Base-by-base conservation (phyloP, 116 monocot species). In the Papilionanthe hybrid region DNA sequence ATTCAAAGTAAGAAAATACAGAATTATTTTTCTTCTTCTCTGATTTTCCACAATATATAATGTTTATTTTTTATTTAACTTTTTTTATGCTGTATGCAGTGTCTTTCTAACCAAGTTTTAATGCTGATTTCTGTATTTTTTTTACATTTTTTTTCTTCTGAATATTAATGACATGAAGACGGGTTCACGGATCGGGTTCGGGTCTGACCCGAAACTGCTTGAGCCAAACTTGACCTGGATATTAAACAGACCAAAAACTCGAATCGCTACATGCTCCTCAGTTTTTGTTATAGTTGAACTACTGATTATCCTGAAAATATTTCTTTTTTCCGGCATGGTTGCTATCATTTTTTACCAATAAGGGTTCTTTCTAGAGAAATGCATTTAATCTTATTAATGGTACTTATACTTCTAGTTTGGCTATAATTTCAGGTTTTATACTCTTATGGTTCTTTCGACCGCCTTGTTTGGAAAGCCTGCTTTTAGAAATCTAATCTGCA, bases 401-500 rank as follows among this genome's bases (percentile, higher is more conserved):
- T 76, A 12, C 58, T 78, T 42, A 60, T 78, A 56, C 58, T 57
- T 12, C 58, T 15, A 78, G 6, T 77, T 41, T 75, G 11, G 44
- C 43, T 78, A 10, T 68, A 71, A 3, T 81, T 89, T 81, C 86
- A 94, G 94, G 94, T 99, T 95, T 80, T 99, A 99, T 83, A 99
- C 95, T 56, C 88, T 99, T 41, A 99, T 99, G 99, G 99, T 99
- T 2, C 77, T 99, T 6, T 99, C 99, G 57, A 99, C 99, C 55
- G 95, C 99, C 69, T 85, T 99, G 65, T 99, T 99, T 88, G 95
- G 84, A 32, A 95, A 95, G 80, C 99, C 93, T 74, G 95, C 99
- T 82, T 99, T 99, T 90, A 89, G 82, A 42, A 95, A 99, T 93
- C 92, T 99, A 32, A 92, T 99, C 42, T 99, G 99, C 79, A 99